Evolutionary conservation across 2,329 filamentous ascomycete species (phyloP).

Genomic region (Fusarium sp.): DNA sequence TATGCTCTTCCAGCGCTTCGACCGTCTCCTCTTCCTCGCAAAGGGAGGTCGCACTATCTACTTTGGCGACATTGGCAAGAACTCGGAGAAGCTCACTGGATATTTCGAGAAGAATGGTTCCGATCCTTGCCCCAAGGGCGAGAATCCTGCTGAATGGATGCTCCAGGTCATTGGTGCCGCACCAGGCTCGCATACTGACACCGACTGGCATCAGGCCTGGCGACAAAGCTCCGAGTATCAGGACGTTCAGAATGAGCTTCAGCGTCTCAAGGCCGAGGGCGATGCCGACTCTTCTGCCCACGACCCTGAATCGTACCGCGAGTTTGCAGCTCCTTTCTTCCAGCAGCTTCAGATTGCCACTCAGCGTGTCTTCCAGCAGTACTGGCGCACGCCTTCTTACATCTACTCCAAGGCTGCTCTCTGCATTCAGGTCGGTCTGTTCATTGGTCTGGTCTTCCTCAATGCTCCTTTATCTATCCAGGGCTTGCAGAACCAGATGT

Average conservation of each 20-base stretch:
- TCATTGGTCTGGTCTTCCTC: conserved; percentile 87
- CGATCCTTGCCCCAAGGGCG: conserved; percentile 33
- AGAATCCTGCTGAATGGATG: conserved; percentile 49
- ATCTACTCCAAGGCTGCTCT: conserved; percentile 85
- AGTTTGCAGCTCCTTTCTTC: conserved; percentile 83
- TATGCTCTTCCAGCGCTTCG: conserved; percentile 60
- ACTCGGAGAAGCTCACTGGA: conserved; percentile 39
- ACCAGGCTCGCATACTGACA: conserved; percentile 40
- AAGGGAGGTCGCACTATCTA: conserved; percentile 48
- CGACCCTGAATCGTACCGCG: conserved; percentile 66
- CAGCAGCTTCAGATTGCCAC: conserved; percentile 76
- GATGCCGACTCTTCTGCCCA: conserved; percentile 51
- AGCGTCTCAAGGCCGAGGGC: conserved; percentile 65
- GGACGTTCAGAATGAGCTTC: conserved; percentile 65
- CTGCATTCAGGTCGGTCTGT: conserved; percentile 75
- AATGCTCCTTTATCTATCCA: conserved; percentile 77
- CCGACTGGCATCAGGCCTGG: conserved; percentile 47
- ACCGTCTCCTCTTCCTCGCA: conserved; percentile 65
- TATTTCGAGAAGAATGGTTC: conserved; percentile 46
- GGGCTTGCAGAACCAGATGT: conserved; percentile 90
- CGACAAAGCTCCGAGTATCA: conserved; percentile 61
- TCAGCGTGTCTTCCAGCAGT: conserved; percentile 85
- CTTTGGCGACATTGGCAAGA: conserved; percentile 47
- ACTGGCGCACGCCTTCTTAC: conserved; percentile 91
- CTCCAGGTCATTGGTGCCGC: conserved; percentile 47